Evolutionary conservation across 2,329 filamentous ascomycete genomes (phyloP).

Genomic region (Monilinia polystroma): DNA sequence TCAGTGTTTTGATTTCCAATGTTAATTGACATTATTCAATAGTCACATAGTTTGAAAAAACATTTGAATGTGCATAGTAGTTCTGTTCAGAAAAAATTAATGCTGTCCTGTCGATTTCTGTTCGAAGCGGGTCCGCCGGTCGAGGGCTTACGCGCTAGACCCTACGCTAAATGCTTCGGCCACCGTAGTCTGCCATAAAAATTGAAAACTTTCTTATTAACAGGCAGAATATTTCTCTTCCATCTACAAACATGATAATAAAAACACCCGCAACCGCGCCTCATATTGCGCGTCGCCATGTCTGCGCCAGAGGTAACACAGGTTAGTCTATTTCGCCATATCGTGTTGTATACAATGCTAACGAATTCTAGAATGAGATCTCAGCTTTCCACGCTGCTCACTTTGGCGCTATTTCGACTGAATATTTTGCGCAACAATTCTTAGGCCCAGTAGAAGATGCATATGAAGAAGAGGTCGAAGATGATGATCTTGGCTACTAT

Average conservation of each 20-base stretch:
- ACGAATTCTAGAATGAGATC: conserved; percentile 34
- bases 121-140: too few relatives aligned
- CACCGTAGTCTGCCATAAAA: conserved; percentile 18
- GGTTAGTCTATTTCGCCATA: not conserved
- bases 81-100: not conserved
- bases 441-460: conserved; percentile 51
- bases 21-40: not conserved
- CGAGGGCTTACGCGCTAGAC: not conserved
- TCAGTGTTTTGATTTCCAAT: not conserved
- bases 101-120: not conserved
- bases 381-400: conserved; percentile 36
- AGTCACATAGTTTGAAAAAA: too few relatives aligned
- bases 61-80: not conserved
- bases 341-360: not conserved
- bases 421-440: conserved; percentile 56
- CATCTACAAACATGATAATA: conserved; percentile 9
- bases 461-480: conserved; percentile 48
- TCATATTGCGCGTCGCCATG: conserved; percentile 16
- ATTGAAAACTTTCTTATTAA: conserved; percentile 10
- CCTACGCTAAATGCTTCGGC: not conserved
- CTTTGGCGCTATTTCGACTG: conserved; percentile 39
- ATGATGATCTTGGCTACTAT: conserved; percentile 79
- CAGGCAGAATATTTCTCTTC: not conserved
- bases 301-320: conserved; percentile 20
- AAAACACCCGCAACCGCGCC: conserved; percentile 4